Percentiles rank a stretch among this genome's conserved stretches.
Evolutionary conservation across 768 basidiomycete species (phyloP).

Genomic region (Naganishia friedmannii): DNA sequence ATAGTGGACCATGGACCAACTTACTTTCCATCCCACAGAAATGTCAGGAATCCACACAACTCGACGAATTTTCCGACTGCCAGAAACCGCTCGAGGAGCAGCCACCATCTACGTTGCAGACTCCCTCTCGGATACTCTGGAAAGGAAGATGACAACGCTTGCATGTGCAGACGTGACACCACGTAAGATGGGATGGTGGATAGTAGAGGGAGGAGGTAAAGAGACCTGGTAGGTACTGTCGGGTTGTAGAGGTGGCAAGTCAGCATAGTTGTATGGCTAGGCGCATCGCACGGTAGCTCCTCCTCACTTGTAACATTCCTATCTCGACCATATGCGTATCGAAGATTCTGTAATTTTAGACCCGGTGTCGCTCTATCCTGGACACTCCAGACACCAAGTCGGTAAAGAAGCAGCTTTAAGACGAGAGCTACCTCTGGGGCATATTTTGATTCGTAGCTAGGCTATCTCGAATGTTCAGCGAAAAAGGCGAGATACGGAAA

Average conservation of each 20-base stretch:
- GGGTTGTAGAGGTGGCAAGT: not conserved
- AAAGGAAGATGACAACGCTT: slow-evolving; percentile 63
- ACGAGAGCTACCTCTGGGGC: slow-evolving; percentile 65
- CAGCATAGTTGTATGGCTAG: not conserved
- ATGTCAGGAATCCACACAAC: slow-evolving; percentile 73
- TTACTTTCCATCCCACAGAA: slow-evolving; percentile 82
- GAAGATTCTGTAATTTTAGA: slow-evolving; percentile 40
- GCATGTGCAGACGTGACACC: slow-evolving; percentile 66
- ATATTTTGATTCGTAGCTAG: slow-evolving; percentile 26
- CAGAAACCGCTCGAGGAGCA: slow-evolving; percentile 64
- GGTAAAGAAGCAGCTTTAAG: slow-evolving; percentile 40
- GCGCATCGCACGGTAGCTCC: not conserved
- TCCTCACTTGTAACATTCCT: slow-evolving; percentile 49
- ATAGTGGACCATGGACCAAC: too few species aligned
- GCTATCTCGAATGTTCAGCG: not conserved
- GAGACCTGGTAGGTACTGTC: slow-evolving; percentile 61
- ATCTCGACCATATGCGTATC: slow-evolving; percentile 22
- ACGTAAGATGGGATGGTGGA: slow-evolving; percentile 70
- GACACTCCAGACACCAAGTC: slow-evolving; percentile 34
- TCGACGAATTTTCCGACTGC: slow-evolving; percentile 63
- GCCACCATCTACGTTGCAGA: slow-evolving; percentile 59
- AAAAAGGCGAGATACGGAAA: not conserved
- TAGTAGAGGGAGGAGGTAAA: slow-evolving; percentile 67
- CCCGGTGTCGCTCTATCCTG: slow-evolving; percentile 40
- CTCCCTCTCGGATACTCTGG: slow-evolving; percentile 67